Percentiles rank a stretch among this genome's conserved stretches.
These are phyloP conservation scores for Fusarium citri DNA, from an alignment of 2,329 filamentous ascomycete genomes.

Conservation along the genomic window DNA sequence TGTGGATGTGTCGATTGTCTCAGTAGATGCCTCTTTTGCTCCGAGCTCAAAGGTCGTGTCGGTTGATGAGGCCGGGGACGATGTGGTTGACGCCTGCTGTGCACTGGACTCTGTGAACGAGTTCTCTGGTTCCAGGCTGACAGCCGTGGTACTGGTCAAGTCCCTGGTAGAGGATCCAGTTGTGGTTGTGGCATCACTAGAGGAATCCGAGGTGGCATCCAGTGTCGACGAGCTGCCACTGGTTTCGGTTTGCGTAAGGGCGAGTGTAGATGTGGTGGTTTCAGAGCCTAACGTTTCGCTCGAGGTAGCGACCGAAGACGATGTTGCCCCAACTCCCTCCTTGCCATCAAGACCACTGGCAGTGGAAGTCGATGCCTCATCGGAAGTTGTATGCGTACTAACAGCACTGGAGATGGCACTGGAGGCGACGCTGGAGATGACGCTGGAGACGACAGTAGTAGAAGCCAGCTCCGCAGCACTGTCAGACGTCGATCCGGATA, in stretches of 20 bases:
- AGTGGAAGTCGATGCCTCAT: background rate
- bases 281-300: background rate
- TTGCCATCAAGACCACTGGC: background rate
- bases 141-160: background rate
- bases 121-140: too few relatives aligned
- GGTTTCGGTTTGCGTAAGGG: background rate
- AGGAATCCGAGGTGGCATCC: background rate
- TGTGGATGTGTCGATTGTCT: background rate
- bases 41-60: background rate
- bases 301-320: background rate
- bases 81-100: background rate
- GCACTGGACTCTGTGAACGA: background rate
- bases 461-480: background rate
- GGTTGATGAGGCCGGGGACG: background rate
- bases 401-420: background rate
- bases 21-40: background rate
- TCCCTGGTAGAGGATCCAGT: background rate
- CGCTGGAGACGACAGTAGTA: background rate
- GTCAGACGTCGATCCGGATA: background rate
- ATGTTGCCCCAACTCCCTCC: background rate
- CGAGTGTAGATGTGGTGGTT: background rate
- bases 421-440: background rate
- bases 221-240: background rate
- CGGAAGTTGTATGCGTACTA: background rate
- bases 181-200: background rate